Base-by-base conservation (phyloP, 1,284 basidiomycete genomes). In the Trichosporon sp. region DNA sequence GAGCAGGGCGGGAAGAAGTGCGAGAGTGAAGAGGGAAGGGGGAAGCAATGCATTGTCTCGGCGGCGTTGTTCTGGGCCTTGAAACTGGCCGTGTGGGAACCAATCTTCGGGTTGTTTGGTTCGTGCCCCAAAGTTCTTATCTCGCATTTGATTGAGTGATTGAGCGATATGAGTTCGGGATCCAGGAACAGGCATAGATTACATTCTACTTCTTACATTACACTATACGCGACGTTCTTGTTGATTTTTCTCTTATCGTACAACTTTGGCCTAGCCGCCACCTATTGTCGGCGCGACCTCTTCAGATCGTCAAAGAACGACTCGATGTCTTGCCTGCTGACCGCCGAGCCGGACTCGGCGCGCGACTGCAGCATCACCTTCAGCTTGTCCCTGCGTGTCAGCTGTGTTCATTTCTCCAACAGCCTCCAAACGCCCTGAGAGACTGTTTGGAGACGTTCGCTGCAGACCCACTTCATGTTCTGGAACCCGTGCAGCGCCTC, bases 401-500 rank as follows among this genome's bases (percentile, higher is more conserved):
- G 59, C 26, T 26, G 26, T 26, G 26, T 26, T 26, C 26, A 26
- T 26, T 26, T 26, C 26, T 26, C 26, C 26, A 26, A 26, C 26
- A 26, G 26, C 26, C 26, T 26, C 26, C 26, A 26, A 26, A 26
- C 26, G 26, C 26, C 26, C 26, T 26, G 26, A 26, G 26, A 26
- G 26, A 26, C 26, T 26, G 26, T 26, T 26, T 26, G 26, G 26
- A 26, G 26, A 26, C 26, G 26, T 26, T 26, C 26, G 26, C 26
- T 26, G 26, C 26, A 26, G 10, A 76, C 80, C 74, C 74, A 83
- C 83, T 82, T 82, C 77, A 84, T 80, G 19, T 68, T 71, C 46
- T 81, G 79, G 70, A 82, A 84, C 4, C 79, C 81, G 54, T 82
- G 78, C 48, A 84, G 56, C 3, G 82, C 81, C 69, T 84, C 82